Evolutionary conservation across 1,284 basidiomycete genomes (phyloP).

Genomic region (Boletus semigastroideus): DNA sequence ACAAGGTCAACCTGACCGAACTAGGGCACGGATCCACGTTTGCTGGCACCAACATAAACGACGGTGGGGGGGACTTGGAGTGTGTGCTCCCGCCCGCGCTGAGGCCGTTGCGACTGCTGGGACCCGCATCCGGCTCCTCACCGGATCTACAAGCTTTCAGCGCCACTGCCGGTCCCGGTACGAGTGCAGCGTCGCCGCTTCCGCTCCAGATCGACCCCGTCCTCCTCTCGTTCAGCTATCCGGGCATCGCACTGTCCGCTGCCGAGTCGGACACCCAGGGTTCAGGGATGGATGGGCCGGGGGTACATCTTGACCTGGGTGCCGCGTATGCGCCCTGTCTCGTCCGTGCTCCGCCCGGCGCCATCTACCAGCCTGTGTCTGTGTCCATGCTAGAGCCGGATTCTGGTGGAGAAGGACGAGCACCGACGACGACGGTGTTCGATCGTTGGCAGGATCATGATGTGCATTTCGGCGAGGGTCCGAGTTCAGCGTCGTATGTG

Average conservation of each 20-base stretch:
- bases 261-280: not conserved
- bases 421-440: too few species aligned
- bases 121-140: not conserved
- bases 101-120: slow-evolving; percentile 20
- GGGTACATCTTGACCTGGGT: not conserved
- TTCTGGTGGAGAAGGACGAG: too few species aligned
- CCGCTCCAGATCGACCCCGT: slow-evolving; percentile 28
- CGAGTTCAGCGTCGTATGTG: not conserved
- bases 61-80: slow-evolving; percentile 2
- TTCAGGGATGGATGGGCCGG: not conserved
- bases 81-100: slow-evolving; percentile 20
- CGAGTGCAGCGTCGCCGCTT: not conserved
- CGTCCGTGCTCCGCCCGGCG: too few species aligned
- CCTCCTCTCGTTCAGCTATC: slow-evolving; percentile 21
- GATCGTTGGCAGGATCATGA: too few species aligned
- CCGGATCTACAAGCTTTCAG: not conserved
- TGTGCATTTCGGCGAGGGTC: too few species aligned
- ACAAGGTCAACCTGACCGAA: slow-evolving; percentile 10
- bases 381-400: too few species aligned
- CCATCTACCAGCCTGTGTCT: too few species aligned
- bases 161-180: not conserved
- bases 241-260: not conserved
- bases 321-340: too few species aligned
- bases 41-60: not conserved
- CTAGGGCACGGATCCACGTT: not conserved